A percentile compares a stretch with the other conserved stretches of the same genome.
phyloP scores from a whole-genome alignment of 2,329 filamentous ascomycete genomes.

The Aspergillus jensenii region DNA sequence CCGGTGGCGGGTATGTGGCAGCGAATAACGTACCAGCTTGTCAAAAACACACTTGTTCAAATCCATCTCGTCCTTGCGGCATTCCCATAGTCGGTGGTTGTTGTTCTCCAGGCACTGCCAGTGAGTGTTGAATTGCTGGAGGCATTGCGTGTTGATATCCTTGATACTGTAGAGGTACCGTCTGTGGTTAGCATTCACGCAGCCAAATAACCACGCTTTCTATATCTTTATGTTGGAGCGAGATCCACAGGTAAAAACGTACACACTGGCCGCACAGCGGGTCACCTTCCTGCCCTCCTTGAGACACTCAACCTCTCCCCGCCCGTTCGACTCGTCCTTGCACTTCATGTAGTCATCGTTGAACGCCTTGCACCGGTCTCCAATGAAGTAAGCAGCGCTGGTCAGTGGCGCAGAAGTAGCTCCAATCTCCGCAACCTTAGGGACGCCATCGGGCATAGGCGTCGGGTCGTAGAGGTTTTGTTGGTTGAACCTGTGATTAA shows the following conservation, averaged over 20 bases:
- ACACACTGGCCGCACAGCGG: slow-evolving; percentile 94
- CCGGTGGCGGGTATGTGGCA: background rate
- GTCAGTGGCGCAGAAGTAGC: slow-evolving; percentile 88
- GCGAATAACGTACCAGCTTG: slow-evolving; percentile 71
- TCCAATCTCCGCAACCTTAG: slow-evolving; percentile 90
- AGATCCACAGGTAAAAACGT: slow-evolving; percentile 46
- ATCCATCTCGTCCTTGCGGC: slow-evolving; percentile 80
- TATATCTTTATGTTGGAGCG: background rate
- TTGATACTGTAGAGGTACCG: slow-evolving; percentile 63
- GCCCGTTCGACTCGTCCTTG: slow-evolving; percentile 90
- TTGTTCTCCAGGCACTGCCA: slow-evolving; percentile 96
- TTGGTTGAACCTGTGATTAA: slow-evolving; percentile 82
- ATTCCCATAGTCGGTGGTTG: slow-evolving; percentile 98
- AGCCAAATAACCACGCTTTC: background rate
- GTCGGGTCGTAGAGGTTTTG: slow-evolving; percentile 92
- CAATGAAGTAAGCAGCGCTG: slow-evolving; percentile 94
- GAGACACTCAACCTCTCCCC: slow-evolving; percentile 90
- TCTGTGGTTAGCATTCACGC: background rate
- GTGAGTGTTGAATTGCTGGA: slow-evolving; percentile 86
- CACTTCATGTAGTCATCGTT: slow-evolving; percentile 99
- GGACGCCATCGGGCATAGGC: slow-evolving; percentile 87
- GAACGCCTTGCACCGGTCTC: slow-evolving; percentile 88
- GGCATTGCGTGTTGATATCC: slow-evolving; percentile 93
- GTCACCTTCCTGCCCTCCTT: slow-evolving; percentile 96
- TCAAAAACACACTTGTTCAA: slow-evolving; percentile 95